A percentile compares a stretch with the other conserved stretches of the same genome.
These are phyloP conservation scores for Bromus sterilis DNA, from an alignment of 176 grass and related monocot genomes.

Conservation along the genomic window DNA sequence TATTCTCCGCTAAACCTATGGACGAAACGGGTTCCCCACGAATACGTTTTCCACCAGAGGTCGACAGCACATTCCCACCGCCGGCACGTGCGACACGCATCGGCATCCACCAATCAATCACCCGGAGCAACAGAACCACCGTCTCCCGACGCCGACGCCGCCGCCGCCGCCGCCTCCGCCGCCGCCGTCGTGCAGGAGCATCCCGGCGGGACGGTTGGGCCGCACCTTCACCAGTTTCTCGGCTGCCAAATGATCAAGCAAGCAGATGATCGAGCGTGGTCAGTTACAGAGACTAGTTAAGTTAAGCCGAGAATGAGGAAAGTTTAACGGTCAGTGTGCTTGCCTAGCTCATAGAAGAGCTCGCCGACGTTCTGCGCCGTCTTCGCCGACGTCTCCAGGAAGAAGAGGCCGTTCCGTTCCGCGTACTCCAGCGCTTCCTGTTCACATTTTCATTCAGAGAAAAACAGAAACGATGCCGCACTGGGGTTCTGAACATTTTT, in stretches of 20 bases:
- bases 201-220: slow-evolving; percentile 30
- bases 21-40: too few relatives aligned
- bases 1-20: too few relatives aligned
- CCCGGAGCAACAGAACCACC: slow-evolving; percentile 53
- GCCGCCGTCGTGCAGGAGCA: slow-evolving; percentile 31
- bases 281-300: not conserved
- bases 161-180: too few relatives aligned
- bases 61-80: not conserved
- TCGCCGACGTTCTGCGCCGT: slow-evolving; percentile 67
- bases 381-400: slow-evolving; percentile 64
- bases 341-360: slow-evolving; percentile 76
- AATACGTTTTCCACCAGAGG: too few relatives aligned
- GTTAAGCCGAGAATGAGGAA: not conserved
- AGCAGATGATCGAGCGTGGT: not conserved
- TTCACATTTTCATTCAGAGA: not conserved
- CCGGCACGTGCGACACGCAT: not conserved
- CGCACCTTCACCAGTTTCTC: slow-evolving; percentile 22
- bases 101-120: not conserved
- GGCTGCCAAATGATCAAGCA: not conserved
- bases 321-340: not conserved
- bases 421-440: slow-evolving; percentile 67
- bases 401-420: slow-evolving; percentile 62
- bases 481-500: not conserved
- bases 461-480: not conserved
- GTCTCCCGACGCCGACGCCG: not conserved